Evolutionary conservation across 2,329 filamentous ascomycete genomes (phyloP).

Genomic region (Bipolaris sorokiniana): DNA sequence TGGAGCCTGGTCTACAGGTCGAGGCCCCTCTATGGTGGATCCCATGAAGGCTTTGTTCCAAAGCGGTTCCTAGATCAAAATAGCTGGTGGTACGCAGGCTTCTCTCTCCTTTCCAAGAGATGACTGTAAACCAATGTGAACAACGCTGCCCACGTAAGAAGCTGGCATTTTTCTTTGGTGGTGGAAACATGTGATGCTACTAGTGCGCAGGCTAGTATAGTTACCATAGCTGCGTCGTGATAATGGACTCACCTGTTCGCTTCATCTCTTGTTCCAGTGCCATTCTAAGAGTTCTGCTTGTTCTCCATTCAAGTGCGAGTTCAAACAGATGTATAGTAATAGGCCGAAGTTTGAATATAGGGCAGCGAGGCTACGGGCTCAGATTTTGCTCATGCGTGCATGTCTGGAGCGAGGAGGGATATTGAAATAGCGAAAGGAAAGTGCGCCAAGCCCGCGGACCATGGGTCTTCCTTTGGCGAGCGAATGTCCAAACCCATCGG

Average conservation of each 20-base stretch:
- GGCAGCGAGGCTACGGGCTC: background rate
- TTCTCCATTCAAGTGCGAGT: background rate
- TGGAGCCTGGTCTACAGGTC: background rate
- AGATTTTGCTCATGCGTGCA: background rate
- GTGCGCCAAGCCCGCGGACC: background rate
- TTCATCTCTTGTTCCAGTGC: background rate
- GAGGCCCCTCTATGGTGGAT: background rate
- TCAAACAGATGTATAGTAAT: background rate
- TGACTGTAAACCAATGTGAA: background rate
- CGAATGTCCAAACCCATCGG: background rate
- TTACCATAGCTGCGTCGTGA: background rate
- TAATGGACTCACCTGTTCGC: background rate
- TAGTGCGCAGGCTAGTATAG: background rate
- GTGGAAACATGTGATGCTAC: background rate
- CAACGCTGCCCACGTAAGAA: background rate
- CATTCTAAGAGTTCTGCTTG: background rate
- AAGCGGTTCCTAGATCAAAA: background rate
- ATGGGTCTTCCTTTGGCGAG: background rate
- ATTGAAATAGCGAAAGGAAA: background rate
- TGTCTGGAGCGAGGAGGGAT: background rate
- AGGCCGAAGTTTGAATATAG: background rate
- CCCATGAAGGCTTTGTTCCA: background rate
- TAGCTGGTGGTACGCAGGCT: background rate
- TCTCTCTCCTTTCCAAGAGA: background rate
- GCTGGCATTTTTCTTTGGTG: background rate